Conservation (phyloP, 2,329 filamentous ascomycete species). For the Coleophoma crateriformis region DNA sequence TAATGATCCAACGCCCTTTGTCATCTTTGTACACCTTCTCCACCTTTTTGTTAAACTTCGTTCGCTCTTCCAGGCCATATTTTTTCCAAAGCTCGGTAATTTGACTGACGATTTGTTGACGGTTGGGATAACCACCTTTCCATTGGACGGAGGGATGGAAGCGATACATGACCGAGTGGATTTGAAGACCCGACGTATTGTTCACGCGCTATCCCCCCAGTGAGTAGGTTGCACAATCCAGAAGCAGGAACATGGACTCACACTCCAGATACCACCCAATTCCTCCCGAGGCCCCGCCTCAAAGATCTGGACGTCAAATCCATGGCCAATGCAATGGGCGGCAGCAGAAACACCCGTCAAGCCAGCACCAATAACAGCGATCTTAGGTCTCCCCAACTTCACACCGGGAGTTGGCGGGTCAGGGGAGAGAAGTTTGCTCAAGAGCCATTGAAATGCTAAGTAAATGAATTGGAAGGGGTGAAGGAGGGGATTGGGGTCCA, state of each 20-base stretch:
- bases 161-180: constrained; percentile 82
- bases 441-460: constrained; percentile 58
- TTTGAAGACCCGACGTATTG: constrained; percentile 75
- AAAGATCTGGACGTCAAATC: constrained; percentile 76
- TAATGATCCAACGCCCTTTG: constrained; percentile 71
- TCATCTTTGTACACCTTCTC: constrained; percentile 64
- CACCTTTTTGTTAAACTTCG: constrained; percentile 66
- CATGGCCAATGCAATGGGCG: constrained; percentile 78
- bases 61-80: constrained; percentile 66
- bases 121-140: constrained; percentile 70
- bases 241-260: constrained; percentile 30
- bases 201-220: constrained; percentile 57
- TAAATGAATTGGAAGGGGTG: constrained; percentile 58
- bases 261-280: constrained; percentile 77
- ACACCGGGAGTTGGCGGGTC: constrained; percentile 55
- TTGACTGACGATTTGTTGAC: constrained; percentile 69
- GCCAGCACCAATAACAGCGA: constrained; percentile 66
- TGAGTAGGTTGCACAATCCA: background rate
- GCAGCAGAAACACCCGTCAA: constrained; percentile 74
- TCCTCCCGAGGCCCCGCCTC: constrained; percentile 62
- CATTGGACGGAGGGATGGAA: constrained; percentile 79
- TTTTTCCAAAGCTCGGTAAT: constrained; percentile 68
- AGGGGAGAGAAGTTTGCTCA: constrained; percentile 63
- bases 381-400: constrained; percentile 54
- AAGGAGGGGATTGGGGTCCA: constrained; percentile 33